Evolutionary conservation across 176 grass and related monocot species (phyloP), one percentile per base, ranked within the genome.

Genomic region (Alloteropsis semialata): DNA sequence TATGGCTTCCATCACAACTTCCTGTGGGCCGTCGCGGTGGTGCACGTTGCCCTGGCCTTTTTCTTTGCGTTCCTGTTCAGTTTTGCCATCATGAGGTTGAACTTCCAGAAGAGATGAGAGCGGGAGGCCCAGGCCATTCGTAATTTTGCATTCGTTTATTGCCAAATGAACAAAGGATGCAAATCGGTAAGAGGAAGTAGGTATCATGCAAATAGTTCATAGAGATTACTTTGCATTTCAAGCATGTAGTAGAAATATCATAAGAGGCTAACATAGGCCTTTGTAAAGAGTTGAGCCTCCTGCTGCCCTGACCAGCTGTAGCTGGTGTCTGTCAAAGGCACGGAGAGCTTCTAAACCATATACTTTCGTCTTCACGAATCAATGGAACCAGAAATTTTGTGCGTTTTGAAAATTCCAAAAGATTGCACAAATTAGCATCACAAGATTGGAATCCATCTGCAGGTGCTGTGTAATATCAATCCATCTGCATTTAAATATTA

Each of bases 31-130:
- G 94, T 97, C 5, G 94, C 94, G 0, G 64, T 78, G 68, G 62
- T 97, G 75, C 75, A 92, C 27, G 84, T 91, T 6, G 82, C 45
- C 58, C 88, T 90, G 65, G 21, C 79, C 21, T 11, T 90, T 42
- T 10, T 92, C 3, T 94, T 97, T 6, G 89, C 94, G 1, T 92
- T 92, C 89, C 69, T 92, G 74, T 97, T 97, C 71, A 92, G 87
- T 69, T 88, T 97, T 15, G 81, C 89, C 15, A 97, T 97, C 63
- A 93, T 90, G 84, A 92, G 76, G 75, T 91, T 92, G 69, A 97
- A 97, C 85, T 94, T 94, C 82, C 94, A 97, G 78, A 97, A 51
- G 64, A 89, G 94, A 90, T 97, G 72, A 93, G 19, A 29, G 62
- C 6, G 19, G 32, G 36, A 67, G 4, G 10, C 8, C 3, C 48